Conservation (phyloP, 2,329 filamentous ascomycete species). For the Lachnellula subtilissima region DNA sequence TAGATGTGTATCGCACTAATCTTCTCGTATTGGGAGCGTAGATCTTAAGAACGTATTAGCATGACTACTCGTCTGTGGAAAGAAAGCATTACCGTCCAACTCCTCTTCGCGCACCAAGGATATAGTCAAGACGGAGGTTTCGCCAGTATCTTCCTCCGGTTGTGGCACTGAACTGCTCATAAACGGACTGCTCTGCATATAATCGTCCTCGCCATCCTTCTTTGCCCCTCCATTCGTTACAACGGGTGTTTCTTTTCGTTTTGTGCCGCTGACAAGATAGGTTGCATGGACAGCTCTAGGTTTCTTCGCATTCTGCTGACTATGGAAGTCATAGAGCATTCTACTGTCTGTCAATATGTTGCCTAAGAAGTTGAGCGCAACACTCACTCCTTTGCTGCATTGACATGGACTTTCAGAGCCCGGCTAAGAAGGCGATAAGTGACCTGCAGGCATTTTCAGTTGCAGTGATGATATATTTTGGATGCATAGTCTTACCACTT, state of each 20-base stretch:
- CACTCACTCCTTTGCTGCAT: slow-evolving; percentile 77
- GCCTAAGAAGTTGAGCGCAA: background rate
- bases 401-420: slow-evolving; percentile 76
- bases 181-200: slow-evolving; percentile 60
- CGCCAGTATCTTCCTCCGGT: slow-evolving; percentile 44
- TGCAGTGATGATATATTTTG: background rate
- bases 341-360: slow-evolving; percentile 39
- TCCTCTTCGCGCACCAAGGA: slow-evolving; percentile 68
- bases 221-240: slow-evolving; percentile 36
- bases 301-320: slow-evolving; percentile 69
- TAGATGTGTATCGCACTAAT: slow-evolving; percentile 82
- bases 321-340: slow-evolving; percentile 84
- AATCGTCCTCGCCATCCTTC: slow-evolving; percentile 60
- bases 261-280: slow-evolving; percentile 77
- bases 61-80: background rate
- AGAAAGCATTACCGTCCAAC: slow-evolving; percentile 53
- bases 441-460: slow-evolving; percentile 50
- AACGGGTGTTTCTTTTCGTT: slow-evolving; percentile 36
- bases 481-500: slow-evolving; percentile 22
- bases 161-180: slow-evolving; percentile 64
- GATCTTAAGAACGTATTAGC: slow-evolving; percentile 43
- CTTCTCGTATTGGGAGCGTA: slow-evolving; percentile 63
- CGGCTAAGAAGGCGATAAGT: slow-evolving; percentile 84
- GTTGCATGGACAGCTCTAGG: slow-evolving; percentile 78
- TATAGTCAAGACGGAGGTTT: slow-evolving; percentile 53